Evolutionary conservation across 2,329 filamentous ascomycete species (phyloP).

Genomic region (Colletotrichum euphorbiae): DNA sequence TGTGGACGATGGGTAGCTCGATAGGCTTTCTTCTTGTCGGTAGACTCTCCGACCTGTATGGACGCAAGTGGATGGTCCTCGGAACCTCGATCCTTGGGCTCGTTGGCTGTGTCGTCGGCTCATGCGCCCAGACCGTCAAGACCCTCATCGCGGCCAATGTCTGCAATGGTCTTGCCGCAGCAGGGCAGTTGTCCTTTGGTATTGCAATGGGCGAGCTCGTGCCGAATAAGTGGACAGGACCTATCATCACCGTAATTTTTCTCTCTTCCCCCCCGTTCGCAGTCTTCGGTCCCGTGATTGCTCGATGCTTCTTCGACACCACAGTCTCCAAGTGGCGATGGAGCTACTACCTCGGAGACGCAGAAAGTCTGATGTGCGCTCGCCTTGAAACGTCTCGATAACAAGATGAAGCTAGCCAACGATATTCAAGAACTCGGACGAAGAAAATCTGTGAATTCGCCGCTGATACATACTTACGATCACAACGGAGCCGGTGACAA

Average conservation of each 20-base stretch:
- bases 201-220: constrained; percentile 58
- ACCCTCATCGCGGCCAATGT: constrained; percentile 53
- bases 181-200: constrained; percentile 55
- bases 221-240: constrained; percentile 54
- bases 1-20: constrained; percentile 53
- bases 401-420: too few relatives aligned
- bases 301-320: constrained; percentile 55
- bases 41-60: constrained; percentile 31
- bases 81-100: constrained; percentile 47
- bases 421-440: too few relatives aligned
- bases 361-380: background rate
- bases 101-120: constrained; percentile 54
- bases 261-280: constrained; percentile 54
- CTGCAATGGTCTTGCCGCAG: constrained; percentile 53
- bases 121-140: constrained; percentile 48
- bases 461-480: too few relatives aligned
- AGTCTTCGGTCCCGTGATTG: constrained; percentile 60
- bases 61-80: constrained; percentile 24
- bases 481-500: too few relatives aligned
- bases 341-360: constrained; percentile 59
- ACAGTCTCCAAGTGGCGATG: constrained; percentile 60
- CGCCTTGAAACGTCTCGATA: too few relatives aligned
- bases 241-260: constrained; percentile 52
- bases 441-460: too few relatives aligned
- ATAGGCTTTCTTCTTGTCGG: constrained; percentile 48